Conservation (phyloP, 2,329 filamentous ascomycete species). For the Arthrobotrys iridis region DNA sequence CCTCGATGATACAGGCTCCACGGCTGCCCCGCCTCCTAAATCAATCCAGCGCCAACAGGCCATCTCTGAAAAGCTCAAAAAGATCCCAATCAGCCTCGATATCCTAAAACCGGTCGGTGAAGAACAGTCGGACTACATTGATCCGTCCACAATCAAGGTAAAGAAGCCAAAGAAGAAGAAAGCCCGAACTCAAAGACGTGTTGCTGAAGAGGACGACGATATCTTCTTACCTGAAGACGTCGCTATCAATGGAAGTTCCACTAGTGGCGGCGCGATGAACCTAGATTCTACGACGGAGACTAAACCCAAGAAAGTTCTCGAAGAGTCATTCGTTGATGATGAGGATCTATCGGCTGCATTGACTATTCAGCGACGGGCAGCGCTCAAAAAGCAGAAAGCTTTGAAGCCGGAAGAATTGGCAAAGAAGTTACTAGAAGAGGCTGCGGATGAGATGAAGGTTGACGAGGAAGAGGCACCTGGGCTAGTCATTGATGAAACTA, state of each 20-base stretch:
- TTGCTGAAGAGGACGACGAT: slow-evolving; percentile 68
- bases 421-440: slow-evolving; percentile 77
- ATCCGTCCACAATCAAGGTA: slow-evolving; percentile 85
- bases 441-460: slow-evolving; percentile 68
- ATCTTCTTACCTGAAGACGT: slow-evolving; percentile 65
- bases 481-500: slow-evolving; percentile 93
- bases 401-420: slow-evolving; percentile 86
- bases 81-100: slow-evolving; percentile 80
- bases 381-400: slow-evolving; percentile 91
- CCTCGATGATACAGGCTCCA: slow-evolving; percentile 79
- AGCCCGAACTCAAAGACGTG: slow-evolving; percentile 57
- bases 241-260: slow-evolving; percentile 41
- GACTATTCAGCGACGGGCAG: slow-evolving; percentile 80
- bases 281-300: slow-evolving; percentile 70
- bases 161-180: slow-evolving; percentile 90
- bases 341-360: slow-evolving; percentile 90
- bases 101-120: slow-evolving; percentile 70
- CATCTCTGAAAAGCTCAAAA: slow-evolving; percentile 70
- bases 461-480: slow-evolving; percentile 69
- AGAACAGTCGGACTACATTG: slow-evolving; percentile 85
- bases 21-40: slow-evolving; percentile 71
- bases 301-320: slow-evolving; percentile 71
- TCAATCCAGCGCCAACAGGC: slow-evolving; percentile 66
- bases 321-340: slow-evolving; percentile 82
- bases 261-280: slow-evolving; percentile 72